Conservation (phyloP, 768 basidiomycete species). For the Agrocybe pediades region DNA sequence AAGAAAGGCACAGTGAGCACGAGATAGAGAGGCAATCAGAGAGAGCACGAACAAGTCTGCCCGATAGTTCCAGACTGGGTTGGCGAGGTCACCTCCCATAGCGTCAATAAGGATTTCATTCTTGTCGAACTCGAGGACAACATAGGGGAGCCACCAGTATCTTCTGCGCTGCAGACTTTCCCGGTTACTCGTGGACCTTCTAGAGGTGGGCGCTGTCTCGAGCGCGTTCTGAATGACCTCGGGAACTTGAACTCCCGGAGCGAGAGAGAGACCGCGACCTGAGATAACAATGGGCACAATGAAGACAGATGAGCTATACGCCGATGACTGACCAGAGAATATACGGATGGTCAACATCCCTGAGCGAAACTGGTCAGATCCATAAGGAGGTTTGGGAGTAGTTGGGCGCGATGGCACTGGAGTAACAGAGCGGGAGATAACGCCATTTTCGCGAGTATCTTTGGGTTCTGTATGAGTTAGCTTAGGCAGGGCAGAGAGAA, state of each 20-base stretch:
- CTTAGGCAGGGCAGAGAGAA: conserved; percentile 4
- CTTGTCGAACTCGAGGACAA: conserved; percentile 97
- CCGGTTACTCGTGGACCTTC: conserved; percentile 70
- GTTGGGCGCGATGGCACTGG: conserved; percentile 80
- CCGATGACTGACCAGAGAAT: conserved; percentile 67
- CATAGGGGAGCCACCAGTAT: conserved; percentile 95
- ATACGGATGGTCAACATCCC: conserved; percentile 96
- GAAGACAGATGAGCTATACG: not conserved
- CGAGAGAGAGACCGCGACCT: conserved; percentile 82
- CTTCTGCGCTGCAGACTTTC: conserved; percentile 93
- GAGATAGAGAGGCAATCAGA: not conserved
- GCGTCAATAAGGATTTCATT: conserved; percentile 98
- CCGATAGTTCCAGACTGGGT: conserved; percentile 94
- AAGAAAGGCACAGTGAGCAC: conserved; percentile 1
- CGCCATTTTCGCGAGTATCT: conserved; percentile 70
- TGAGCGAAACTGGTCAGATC: conserved; percentile 69
- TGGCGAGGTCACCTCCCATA: conserved; percentile 87
- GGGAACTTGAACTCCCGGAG: conserved; percentile 79
- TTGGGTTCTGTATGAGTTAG: conserved; percentile 52
- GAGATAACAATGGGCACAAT: not conserved
- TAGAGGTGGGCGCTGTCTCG: conserved; percentile 53
- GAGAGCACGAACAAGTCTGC: conserved; percentile 81
- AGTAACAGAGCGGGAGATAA: conserved; percentile 76
- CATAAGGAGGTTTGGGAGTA: conserved; percentile 64
- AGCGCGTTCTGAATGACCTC: conserved; percentile 85